Conservation (phyloP, 306 rosid species). For the Cicer cuneatum region DNA sequence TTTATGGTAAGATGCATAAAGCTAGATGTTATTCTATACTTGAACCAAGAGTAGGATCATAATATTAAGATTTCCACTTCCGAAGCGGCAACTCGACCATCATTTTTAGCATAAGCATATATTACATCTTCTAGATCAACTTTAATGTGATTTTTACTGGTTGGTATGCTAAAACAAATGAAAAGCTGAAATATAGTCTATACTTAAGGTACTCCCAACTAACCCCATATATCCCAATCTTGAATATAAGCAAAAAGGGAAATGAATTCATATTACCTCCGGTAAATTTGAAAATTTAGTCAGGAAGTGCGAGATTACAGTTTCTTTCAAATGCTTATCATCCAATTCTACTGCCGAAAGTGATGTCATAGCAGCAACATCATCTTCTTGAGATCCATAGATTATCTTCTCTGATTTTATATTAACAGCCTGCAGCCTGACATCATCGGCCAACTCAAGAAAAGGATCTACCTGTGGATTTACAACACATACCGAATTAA, state of each 20-base stretch:
- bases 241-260: conserved; percentile 33
- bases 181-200: conserved; percentile 28
- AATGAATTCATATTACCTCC: conserved; percentile 63
- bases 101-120: conserved; percentile 1
- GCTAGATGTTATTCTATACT: conserved; percentile 22
- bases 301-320: conserved; percentile 67
- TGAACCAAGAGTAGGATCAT: conserved; percentile 24
- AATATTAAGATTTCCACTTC: conserved; percentile 11
- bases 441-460: conserved; percentile 75
- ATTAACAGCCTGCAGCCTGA: conserved; percentile 68
- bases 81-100: conserved; percentile 36
- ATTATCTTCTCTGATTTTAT: conserved; percentile 52
- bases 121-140: neutral
- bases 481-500: conserved; percentile 32
- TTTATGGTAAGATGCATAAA: conserved; percentile 21
- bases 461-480: conserved; percentile 80
- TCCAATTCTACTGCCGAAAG: conserved; percentile 59
- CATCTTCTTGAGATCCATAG: conserved; percentile 75
- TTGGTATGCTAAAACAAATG: conserved; percentile 31
- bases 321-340: conserved; percentile 71
- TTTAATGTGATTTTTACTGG: conserved; percentile 34
- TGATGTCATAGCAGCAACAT: conserved; percentile 64
- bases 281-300: conserved; percentile 68
- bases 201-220: conserved; percentile 31
- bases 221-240: conserved; percentile 22